phyloP scores from a whole-genome alignment of 2,329 filamentous ascomycete genomes.

The Decorospora gaudefroyi region DNA sequence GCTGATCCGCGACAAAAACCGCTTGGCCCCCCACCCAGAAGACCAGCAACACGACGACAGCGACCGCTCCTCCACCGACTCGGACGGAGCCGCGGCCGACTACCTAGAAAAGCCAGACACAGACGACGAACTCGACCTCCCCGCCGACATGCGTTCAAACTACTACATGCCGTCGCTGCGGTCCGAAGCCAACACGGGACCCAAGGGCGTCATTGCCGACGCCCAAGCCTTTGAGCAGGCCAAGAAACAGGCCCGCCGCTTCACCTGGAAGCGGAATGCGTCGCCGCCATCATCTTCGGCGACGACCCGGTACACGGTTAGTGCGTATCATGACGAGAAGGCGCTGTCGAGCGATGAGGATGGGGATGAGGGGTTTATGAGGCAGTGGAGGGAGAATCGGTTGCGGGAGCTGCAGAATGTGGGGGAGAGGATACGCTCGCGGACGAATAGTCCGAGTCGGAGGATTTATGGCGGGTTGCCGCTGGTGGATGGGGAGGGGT shows the following conservation, averaged over 20 bases:
- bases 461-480: slow-evolving; percentile 79
- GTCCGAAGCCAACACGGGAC: slow-evolving; percentile 73
- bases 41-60: slow-evolving; percentile 62
- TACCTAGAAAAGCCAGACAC: slow-evolving; percentile 66
- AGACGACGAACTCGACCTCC: slow-evolving; percentile 52
- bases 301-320: slow-evolving; percentile 28
- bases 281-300: slow-evolving; percentile 21
- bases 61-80: slow-evolving; percentile 61
- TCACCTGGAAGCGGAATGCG: slow-evolving; percentile 40
- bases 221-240: slow-evolving; percentile 76
- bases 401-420: slow-evolving; percentile 73
- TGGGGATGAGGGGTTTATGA: slow-evolving; percentile 80
- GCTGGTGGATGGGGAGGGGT: slow-evolving; percentile 85
- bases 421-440: slow-evolving; percentile 60
- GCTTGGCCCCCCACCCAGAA: slow-evolving; percentile 53
- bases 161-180: slow-evolving; percentile 64
- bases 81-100: slow-evolving; percentile 53
- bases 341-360: slow-evolving; percentile 55
- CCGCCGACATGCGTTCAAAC: slow-evolving; percentile 60
- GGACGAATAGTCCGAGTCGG: slow-evolving; percentile 75
- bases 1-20: slow-evolving; percentile 55
- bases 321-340: slow-evolving; percentile 57
- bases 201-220: slow-evolving; percentile 86
- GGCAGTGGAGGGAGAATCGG: slow-evolving; percentile 80
- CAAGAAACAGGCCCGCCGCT: slow-evolving; percentile 44